Percentiles rank a stretch among this genome's conserved stretches.
These are phyloP conservation scores for Dictyostelium purpureum DNA, from an alignment of 78 protist species.

Conservation along the genomic window DNA sequence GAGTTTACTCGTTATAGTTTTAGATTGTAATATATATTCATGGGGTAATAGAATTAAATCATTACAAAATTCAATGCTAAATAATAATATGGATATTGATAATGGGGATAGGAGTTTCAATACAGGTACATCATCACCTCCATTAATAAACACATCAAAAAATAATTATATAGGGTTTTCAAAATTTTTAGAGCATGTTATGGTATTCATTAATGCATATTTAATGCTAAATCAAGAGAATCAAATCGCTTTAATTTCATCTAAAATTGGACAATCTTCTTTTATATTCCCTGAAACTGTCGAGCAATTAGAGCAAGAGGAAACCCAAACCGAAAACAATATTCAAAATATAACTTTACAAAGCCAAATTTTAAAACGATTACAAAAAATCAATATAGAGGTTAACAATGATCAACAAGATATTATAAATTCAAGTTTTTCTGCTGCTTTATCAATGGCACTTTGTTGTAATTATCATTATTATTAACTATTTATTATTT, in stretches of 20 bases:
- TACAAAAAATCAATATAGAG: not conserved
- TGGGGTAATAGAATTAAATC: conserved; percentile 53
- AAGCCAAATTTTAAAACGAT: not conserved
- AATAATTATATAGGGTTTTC: conserved; percentile 1
- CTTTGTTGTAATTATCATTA: conserved; percentile 53
- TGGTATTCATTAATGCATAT: conserved; percentile 68
- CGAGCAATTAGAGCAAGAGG: not conserved
- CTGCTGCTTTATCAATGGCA: conserved; percentile 72
- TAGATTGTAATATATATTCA: conserved; percentile 62
- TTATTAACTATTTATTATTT: not conserved
- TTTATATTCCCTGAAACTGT: conserved; percentile 10
- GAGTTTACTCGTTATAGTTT: conserved; percentile 68
- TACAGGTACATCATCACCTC: not conserved
- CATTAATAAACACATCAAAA: not conserved
- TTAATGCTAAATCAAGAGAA: conserved; percentile 76
- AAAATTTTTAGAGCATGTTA: conserved; percentile 56
- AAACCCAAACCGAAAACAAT: too few relatives aligned
- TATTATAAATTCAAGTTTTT: conserved; percentile 24
- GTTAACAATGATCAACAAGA: not conserved
- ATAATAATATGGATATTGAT: not conserved
- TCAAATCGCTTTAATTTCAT: conserved; percentile 42
- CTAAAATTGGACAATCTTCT: conserved; percentile 33
- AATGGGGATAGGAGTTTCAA: not conserved
- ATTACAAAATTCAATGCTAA: not conserved
- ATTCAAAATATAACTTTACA: not conserved